Percentiles rank a stretch among this genome's conserved stretches.
Evolutionary conservation across 2,329 filamentous ascomycete species (phyloP).

Genomic region (Fusarium hainanense): DNA sequence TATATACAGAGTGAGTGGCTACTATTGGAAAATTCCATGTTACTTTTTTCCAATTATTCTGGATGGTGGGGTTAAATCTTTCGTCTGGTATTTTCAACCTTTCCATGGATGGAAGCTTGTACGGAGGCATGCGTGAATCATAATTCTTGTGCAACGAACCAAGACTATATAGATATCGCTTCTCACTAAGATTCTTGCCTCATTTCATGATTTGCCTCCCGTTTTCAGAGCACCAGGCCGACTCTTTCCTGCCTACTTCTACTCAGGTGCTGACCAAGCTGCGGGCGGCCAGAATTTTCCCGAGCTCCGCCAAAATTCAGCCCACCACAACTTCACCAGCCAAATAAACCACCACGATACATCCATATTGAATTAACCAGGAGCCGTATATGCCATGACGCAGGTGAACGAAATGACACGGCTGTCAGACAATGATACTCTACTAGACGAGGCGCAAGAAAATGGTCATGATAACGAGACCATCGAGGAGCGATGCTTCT

Average conservation of each 20-base stretch:
- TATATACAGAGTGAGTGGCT: neutral
- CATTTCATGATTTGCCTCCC: neutral
- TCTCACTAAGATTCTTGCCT: neutral
- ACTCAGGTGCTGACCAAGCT: conserved; percentile 43
- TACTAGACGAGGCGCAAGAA: conserved; percentile 28
- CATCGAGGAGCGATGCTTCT: conserved; percentile 73
- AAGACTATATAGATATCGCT: neutral
- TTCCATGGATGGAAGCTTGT: neutral
- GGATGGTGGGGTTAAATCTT: neutral
- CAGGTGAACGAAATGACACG: conserved; percentile 43
- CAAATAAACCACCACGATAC: conserved; percentile 18
- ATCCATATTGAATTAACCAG: conserved; percentile 8
- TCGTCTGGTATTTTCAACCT: neutral
- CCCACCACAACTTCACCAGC: conserved; percentile 32
- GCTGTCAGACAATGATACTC: conserved; percentile 40
- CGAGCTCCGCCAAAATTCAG: conserved; percentile 38
- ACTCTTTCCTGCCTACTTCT: neutral
- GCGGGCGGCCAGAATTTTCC: conserved; percentile 43
- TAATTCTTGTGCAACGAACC: neutral
- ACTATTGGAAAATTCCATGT: neutral
- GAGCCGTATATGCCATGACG: conserved; percentile 21
- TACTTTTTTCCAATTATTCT: neutral
- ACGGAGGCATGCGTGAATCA: neutral
- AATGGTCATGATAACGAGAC: conserved; percentile 54
- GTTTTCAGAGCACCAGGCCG: neutral